Percentiles rank a stretch among this genome's conserved stretches.
Conservation (phyloP, 768 basidiomycete species). For the Macrolepiota fuliginosa region DNA sequence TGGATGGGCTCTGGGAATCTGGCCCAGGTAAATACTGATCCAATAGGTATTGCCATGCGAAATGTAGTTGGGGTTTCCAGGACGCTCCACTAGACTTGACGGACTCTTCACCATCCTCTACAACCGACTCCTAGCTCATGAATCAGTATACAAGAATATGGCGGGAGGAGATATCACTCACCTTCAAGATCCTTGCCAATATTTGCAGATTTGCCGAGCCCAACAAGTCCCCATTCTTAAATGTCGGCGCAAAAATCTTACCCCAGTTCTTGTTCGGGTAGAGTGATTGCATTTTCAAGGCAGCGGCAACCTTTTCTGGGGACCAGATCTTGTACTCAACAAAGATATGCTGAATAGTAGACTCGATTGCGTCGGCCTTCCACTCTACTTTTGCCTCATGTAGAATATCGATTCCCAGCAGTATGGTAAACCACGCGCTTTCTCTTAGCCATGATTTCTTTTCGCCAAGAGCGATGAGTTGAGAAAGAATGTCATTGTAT, state of each 20-base stretch:
- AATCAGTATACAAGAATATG: conserved; percentile 12
- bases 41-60: conserved; percentile 85
- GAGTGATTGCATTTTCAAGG: conserved; percentile 63
- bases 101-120: conserved; percentile 51
- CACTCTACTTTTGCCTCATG: conserved; percentile 60
- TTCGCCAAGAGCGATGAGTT: conserved; percentile 69
- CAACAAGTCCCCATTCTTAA: conserved; percentile 74
- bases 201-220: conserved; percentile 66
- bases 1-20: conserved; percentile 32
- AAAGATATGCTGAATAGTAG: conserved; percentile 51
- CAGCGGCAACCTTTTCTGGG: conserved; percentile 84
- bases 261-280: conserved; percentile 69
- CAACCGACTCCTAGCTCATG: conserved; percentile 48
- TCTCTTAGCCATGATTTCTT: conserved; percentile 91
- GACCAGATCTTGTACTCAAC: conserved; percentile 65
- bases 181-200: conserved; percentile 81
- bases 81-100: conserved; percentile 50
- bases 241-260: conserved; percentile 60
- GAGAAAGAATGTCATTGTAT: conserved; percentile 55
- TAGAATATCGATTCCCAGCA: conserved; percentile 60
- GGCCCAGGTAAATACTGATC: conserved; percentile 64
- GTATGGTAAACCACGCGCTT: conserved; percentile 84
- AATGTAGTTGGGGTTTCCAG: conserved; percentile 92
- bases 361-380: conserved; percentile 62
- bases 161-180: conserved; percentile 25